Conservation (phyloP, 257 asterid species). For the Solanum ossicruentum region DNA sequence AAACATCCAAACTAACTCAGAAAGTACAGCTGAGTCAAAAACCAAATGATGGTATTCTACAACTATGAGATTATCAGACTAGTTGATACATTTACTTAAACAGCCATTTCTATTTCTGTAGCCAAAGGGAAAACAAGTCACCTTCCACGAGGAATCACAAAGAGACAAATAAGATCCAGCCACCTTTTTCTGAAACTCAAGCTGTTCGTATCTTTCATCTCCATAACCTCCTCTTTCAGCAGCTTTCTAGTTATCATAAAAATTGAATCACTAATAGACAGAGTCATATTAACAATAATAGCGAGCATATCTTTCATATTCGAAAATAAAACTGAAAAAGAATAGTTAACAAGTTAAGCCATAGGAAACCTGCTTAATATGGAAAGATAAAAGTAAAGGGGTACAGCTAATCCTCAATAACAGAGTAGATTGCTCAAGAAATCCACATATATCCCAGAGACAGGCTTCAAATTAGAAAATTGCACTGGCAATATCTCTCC, state of each 20-base stretch:
- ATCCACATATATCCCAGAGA: background rate
- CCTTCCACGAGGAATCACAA: conserved; percentile 80
- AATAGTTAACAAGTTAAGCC: background rate
- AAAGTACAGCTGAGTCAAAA: background rate
- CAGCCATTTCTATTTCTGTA: background rate
- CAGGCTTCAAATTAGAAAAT: background rate
- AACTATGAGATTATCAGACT: background rate
- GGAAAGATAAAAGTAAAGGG: background rate
- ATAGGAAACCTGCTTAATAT: background rate
- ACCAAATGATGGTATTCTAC: background rate
- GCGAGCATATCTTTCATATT: background rate
- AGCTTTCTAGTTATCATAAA: conserved; percentile 46
- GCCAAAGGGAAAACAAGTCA: conserved; percentile 4
- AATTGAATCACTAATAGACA: background rate
- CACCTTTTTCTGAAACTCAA: conserved; percentile 83
- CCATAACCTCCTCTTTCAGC: conserved; percentile 97
- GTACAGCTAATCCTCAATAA: background rate
- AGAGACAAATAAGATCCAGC: conserved; percentile 46
- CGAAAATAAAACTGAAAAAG: background rate
- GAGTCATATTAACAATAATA: background rate
- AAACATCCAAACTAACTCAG: background rate
- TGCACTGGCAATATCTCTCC: background rate
- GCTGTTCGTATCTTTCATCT: conserved; percentile 86
- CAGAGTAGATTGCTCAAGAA: background rate
- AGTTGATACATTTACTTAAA: background rate